These are phyloP conservation scores for Pseudozyma sp. DNA, from an alignment of 1,284 basidiomycete species.

Conservation along the genomic window DNA sequence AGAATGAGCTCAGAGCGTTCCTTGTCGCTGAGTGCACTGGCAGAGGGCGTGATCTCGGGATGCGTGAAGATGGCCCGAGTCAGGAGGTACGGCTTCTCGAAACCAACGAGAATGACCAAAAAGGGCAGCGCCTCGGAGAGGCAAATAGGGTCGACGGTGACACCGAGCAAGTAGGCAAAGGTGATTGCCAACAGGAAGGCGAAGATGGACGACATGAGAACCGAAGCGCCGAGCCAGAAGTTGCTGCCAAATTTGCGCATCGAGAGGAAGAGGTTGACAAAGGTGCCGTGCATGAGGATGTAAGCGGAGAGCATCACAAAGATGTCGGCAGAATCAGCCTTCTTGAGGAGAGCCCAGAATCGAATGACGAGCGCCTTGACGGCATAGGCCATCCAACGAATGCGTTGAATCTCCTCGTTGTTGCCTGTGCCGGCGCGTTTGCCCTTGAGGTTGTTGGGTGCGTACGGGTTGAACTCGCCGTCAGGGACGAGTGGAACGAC, in stretches of 20 bases:
- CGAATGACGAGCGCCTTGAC: constrained; percentile 62
- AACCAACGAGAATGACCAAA: constrained; percentile 96
- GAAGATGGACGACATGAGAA: constrained; percentile 85
- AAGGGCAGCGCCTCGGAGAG: constrained; percentile 96
- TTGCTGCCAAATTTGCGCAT: constrained; percentile 67
- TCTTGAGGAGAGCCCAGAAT: constrained; percentile 71
- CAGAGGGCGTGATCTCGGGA: constrained; percentile 76
- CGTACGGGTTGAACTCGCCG: constrained; percentile 45
- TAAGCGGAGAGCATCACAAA: constrained; percentile 95
- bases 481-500: constrained; percentile 48
- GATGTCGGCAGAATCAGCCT: constrained; percentile 95
- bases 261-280: constrained; percentile 76
- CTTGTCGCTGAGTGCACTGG: constrained; percentile 22
- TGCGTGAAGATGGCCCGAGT: constrained; percentile 90
- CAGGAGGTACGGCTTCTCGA: constrained; percentile 94
- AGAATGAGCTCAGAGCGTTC: constrained; percentile 48
- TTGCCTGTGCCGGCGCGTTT: constrained; percentile 30
- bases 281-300: constrained; percentile 93
- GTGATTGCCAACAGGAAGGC: constrained; percentile 89
- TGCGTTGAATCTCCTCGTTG: constrained; percentile 56
- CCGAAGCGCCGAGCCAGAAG: constrained; percentile 76
- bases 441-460: constrained; percentile 55
- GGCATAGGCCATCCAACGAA: constrained; percentile 63
- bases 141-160: constrained; percentile 90
- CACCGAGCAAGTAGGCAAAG: constrained; percentile 82